A percentile compares a stretch with the other conserved stretches of the same genome.
Evolutionary conservation across 2,329 filamentous ascomycete genomes (phyloP).

Genomic region (Trichophyton schoenleinii): DNA sequence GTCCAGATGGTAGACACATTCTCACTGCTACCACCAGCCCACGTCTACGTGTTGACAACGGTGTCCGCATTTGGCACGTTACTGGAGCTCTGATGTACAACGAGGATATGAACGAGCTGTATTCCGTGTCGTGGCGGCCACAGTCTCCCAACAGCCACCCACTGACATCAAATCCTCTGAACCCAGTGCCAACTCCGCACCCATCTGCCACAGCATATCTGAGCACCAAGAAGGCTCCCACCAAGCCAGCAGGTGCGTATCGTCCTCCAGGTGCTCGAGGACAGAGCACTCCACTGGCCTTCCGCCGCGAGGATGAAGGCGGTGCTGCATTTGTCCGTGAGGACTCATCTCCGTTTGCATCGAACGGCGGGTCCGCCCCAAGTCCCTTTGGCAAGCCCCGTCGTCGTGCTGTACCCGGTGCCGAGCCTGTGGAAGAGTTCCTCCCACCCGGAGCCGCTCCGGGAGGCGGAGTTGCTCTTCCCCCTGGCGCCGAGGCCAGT

Average conservation of each 20-base stretch:
- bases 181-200: conserved; percentile 64
- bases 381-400: conserved; percentile 70
- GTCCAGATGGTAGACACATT: conserved; percentile 87
- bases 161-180: conserved; percentile 54
- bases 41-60: conserved; percentile 89
- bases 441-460: conserved; percentile 57
- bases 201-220: conserved; percentile 70
- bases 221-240: conserved; percentile 79
- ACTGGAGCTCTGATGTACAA: conserved; percentile 84
- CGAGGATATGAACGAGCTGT: conserved; percentile 87
- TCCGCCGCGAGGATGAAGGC: conserved; percentile 95
- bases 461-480: conserved; percentile 52
- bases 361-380: conserved; percentile 26
- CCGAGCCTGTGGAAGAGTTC: conserved; percentile 55
- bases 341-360: conserved; percentile 44
- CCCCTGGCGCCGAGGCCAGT: conserved; percentile 45
- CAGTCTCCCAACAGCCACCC: conserved; percentile 50
- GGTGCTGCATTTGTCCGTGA: conserved; percentile 79
- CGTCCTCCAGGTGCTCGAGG: conserved; percentile 88
- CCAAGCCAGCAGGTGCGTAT: conserved; percentile 94
- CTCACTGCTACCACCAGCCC: conserved; percentile 97
- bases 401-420: conserved; percentile 73
- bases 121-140: conserved; percentile 81
- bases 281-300: conserved; percentile 75
- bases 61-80: conserved; percentile 89